A percentile compares a stretch with the other conserved stretches of the same genome.
These are phyloP conservation scores for Hyphodiscus sp. DNA, from an alignment of 2,329 filamentous ascomycete species.

Conservation along the genomic window DNA sequence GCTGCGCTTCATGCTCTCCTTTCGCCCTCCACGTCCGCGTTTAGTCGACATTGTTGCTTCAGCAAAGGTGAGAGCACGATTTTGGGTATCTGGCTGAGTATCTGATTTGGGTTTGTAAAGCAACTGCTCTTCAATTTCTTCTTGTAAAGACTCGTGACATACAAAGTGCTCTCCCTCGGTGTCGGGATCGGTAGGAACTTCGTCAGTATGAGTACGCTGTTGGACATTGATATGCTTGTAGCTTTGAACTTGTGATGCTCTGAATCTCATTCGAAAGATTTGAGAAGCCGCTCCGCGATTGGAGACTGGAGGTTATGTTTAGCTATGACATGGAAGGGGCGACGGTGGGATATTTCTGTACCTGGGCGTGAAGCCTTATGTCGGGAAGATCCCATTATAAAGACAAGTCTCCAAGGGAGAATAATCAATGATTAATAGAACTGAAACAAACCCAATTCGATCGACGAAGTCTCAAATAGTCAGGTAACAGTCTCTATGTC, in stretches of 20 bases:
- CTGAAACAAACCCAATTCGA: background rate
- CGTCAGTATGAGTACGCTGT: background rate
- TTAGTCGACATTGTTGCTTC: constrained; percentile 9
- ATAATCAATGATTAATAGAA: background rate
- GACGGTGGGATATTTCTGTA: constrained; percentile 19
- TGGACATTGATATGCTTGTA: background rate
- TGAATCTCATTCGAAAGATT: background rate
- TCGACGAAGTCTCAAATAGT: background rate
- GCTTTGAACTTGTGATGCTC: background rate
- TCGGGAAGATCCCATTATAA: background rate
- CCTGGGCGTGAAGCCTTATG: background rate
- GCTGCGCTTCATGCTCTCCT: background rate
- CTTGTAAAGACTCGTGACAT: constrained; percentile 4
- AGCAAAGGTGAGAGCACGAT: constrained; percentile 4
- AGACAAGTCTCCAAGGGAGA: background rate
- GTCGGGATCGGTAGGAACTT: background rate
- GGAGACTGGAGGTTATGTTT: background rate
- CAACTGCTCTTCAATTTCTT: constrained; percentile 7
- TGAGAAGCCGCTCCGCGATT: background rate
- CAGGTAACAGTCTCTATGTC: background rate
- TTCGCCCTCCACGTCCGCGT: constrained; percentile 1
- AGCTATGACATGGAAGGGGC: background rate
- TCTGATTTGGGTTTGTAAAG: constrained; percentile 1
- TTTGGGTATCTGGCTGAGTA: background rate
- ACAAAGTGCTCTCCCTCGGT: constrained; percentile 1